Base-by-base conservation (phyloP, 139 green algal species). In the Medakamo hakoo region DNA sequence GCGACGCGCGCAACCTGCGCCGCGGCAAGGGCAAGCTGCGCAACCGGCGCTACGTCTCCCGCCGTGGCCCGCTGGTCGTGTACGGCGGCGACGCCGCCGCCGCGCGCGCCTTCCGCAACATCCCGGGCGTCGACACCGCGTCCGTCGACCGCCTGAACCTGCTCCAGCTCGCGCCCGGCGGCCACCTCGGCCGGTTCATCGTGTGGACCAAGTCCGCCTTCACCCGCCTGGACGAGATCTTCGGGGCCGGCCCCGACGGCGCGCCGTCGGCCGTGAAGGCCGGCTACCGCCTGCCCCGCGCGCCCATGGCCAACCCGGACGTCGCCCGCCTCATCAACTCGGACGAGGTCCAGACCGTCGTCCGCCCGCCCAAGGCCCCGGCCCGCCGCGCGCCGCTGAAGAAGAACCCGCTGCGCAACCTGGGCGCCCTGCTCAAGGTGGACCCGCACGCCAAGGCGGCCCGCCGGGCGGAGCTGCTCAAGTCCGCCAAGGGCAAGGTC, bases 341-440 rank as follows among this genome's bases (percentile, higher is more conserved):
- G 59, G 91, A 97, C 69, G 92, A 97, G 82, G 84, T 97, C 63
- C 89, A 96, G 84, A 78, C 65, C 48, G 76, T 88, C 5, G 78
- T 95, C 29, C 64, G 71, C 24, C 59, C 83, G 22, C 76, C 81
- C 49, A 88, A 89, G 79, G 60, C 71, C n/a, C 56, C 59, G 22
- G n/a, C 55, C 55, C 74, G 71, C 40, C 71, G 68, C 63, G 58
- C 64, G 0, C 72, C 85, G 1, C 81, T 96, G 29, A 97, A 97
- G 85, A 95, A 95, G 82, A 99, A 99, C 83, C 92, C 93, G 3
- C 78, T 99, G 59, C 91, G 88, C 76, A 98, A 99, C 87, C 71
- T 95, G 74, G 83, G 82, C 57, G 87, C 87, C 40, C 80, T 99
- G 80, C 69, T 95, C 60, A 94, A 94, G 82, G 86, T 99, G 69